A percentile compares a stretch with the other conserved stretches of the same genome.
Evolutionary conservation across 2,329 filamentous ascomycete genomes (phyloP).

Genomic region (Hypoxylon sp.): DNA sequence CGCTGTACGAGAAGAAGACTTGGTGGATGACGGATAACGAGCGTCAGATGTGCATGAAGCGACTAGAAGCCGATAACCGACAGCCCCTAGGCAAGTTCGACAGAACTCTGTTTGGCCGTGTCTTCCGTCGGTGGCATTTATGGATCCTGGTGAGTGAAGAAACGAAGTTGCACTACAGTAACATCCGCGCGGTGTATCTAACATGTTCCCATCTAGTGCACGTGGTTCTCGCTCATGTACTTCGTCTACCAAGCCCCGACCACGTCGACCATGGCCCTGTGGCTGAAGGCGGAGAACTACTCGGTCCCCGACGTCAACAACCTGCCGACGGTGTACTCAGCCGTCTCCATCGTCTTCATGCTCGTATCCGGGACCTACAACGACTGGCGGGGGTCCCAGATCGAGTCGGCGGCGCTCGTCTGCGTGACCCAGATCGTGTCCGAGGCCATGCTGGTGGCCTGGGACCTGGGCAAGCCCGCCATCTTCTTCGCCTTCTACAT

Average conservation of each 20-base stretch:
- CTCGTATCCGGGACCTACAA: slow-evolving; percentile 34
- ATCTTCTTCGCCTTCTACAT: slow-evolving; percentile 36
- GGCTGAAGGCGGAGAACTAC: slow-evolving; percentile 35
- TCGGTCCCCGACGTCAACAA: slow-evolving; percentile 35
- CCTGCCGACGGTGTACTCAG: slow-evolving; percentile 41
- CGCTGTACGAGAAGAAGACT: slow-evolving; percentile 42
- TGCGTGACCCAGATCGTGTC: slow-evolving; percentile 33
- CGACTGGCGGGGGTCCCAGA: slow-evolving; percentile 30
- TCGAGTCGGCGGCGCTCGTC: slow-evolving; percentile 28
- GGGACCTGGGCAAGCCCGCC: slow-evolving; percentile 26
- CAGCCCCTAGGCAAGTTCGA: slow-evolving; percentile 30
- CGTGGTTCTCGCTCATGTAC: slow-evolving; percentile 37
- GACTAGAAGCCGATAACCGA: slow-evolving; percentile 35
- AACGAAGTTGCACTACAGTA: no score
- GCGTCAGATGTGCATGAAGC: slow-evolving; percentile 44
- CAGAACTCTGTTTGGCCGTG: slow-evolving; percentile 28
- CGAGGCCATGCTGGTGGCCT: slow-evolving; percentile 29
- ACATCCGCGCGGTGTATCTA: not conserved
- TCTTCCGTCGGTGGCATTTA: slow-evolving; percentile 35
- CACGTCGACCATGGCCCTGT: slow-evolving; percentile 34
- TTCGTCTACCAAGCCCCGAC: slow-evolving; percentile 35
- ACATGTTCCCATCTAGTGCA: slow-evolving; percentile 16
- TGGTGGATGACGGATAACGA: slow-evolving; percentile 46
- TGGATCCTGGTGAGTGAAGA: slow-evolving; percentile 24
- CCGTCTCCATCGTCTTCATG: slow-evolving; percentile 43